Evolutionary conservation across 768 basidiomycete genomes (phyloP).

Genomic region (Brasilioporus rufonigricans): DNA sequence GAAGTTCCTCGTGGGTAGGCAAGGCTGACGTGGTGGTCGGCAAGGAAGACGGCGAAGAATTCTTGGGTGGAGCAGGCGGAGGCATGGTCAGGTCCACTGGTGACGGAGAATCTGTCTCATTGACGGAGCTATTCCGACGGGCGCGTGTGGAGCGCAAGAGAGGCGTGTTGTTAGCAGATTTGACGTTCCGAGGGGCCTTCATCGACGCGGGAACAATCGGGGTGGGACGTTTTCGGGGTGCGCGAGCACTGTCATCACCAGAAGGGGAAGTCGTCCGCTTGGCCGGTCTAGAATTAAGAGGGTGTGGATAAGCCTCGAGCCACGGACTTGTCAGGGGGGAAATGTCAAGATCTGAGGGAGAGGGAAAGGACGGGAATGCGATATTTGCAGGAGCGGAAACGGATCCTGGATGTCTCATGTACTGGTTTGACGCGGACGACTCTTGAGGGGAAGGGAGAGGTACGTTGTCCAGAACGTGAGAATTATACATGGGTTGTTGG

Average conservation of each 20-base stretch:
- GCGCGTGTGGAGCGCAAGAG: constrained; percentile 46
- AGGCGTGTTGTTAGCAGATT: constrained; percentile 61
- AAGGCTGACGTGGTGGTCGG: not conserved
- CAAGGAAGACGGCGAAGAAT: constrained; percentile 14
- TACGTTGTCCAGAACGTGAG: constrained; percentile 25
- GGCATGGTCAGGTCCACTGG: constrained; percentile 91
- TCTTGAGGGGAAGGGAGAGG: constrained; percentile 32
- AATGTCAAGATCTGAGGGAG: constrained; percentile 61
- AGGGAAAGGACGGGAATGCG: constrained; percentile 56
- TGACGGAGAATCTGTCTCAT: constrained; percentile 65
- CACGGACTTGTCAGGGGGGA: constrained; percentile 82
- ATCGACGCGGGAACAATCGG: constrained; percentile 32
- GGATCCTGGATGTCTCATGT: constrained; percentile 39
- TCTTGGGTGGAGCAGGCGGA: constrained; percentile 63
- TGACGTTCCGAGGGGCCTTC: constrained; percentile 29
- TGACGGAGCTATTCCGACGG: constrained; percentile 41
- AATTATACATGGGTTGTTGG: constrained; percentile 25
- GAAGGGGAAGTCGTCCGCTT: constrained; percentile 61
- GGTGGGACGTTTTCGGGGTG: constrained; percentile 53
- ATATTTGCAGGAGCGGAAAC: constrained; percentile 73
- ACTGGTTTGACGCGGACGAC: constrained; percentile 26
- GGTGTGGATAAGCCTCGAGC: constrained; percentile 58
- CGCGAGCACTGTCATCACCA: constrained; percentile 47
- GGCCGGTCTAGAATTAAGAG: constrained; percentile 22
- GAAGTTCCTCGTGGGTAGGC: constrained; percentile 20